A percentile compares a stretch with the other conserved stretches of the same genome.
These are phyloP conservation scores for Pseudogymnoascus sp. DNA, from an alignment of 2,329 filamentous ascomycete species.

Conservation along the genomic window DNA sequence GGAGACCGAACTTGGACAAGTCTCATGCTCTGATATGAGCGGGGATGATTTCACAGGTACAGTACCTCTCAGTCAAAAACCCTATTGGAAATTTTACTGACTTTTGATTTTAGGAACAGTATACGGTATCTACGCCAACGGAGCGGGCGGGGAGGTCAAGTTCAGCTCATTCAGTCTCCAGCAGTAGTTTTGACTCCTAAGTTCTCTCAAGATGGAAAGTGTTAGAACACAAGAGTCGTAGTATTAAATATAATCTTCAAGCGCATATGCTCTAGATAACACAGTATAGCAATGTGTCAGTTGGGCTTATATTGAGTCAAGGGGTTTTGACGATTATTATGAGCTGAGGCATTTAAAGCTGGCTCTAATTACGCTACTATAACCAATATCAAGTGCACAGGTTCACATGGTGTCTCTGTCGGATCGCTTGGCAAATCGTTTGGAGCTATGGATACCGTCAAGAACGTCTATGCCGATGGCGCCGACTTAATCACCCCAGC, in stretches of 20 bases:
- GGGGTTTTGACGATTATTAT: background rate
- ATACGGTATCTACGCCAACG: background rate
- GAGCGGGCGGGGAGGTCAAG: background rate
- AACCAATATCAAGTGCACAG: slow-evolving; percentile 35
- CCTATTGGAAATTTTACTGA: background rate
- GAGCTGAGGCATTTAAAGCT: background rate
- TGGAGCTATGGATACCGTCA: slow-evolving; percentile 30
- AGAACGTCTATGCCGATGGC: slow-evolving; percentile 34
- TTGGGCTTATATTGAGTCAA: background rate
- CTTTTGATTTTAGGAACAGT: background rate
- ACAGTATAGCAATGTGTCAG: background rate
- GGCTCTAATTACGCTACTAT: slow-evolving; percentile 31
- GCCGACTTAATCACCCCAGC: slow-evolving; percentile 34
- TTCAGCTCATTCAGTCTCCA: background rate
- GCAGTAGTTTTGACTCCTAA: background rate
- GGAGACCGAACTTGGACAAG: background rate
- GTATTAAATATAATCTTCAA: background rate
- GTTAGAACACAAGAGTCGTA: background rate
- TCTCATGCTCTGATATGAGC: background rate
- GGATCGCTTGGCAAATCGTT: slow-evolving; percentile 35
- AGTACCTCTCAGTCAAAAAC: background rate
- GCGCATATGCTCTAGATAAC: background rate
- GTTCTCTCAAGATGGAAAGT: background rate
- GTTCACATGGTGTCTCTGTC: slow-evolving; percentile 39
- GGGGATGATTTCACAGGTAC: background rate